Evolutionary conservation across 306 rosid genomes (phyloP), one percentile per base, ranked within the genome.

Genomic region (Glycine soja): DNA sequence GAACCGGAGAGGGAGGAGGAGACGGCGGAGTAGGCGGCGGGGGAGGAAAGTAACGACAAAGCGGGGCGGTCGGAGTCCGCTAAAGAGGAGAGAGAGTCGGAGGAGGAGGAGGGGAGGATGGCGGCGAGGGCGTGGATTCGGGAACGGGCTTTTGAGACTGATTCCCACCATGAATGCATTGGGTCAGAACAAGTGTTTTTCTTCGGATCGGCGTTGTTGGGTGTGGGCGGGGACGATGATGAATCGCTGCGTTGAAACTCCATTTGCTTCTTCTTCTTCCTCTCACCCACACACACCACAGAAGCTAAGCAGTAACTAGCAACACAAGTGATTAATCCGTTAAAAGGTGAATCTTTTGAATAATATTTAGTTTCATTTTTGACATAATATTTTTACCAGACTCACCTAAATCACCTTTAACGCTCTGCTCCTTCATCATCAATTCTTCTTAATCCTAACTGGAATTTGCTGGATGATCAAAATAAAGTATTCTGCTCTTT

Each of bases 51-150:
- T 52, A 95, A 98, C 5, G 99, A 95, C 67, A 95, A 93, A 2
- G 98, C 98, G 0, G 98, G 99, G 59, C 97, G 99, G 81, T 93
- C 99, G 36, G 99, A 95, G 66, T 95, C 99, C 47, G 97, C 97
- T 68, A 95, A 92, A 67, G 97, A 81, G 72, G 88, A 63, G 70
- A 94, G 89, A 10, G 91, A 72, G 8, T 82, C 66, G 18, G 86
- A 69, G 40, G 70, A 51, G 30, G 88, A 86, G 6, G 74, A 0
- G 0, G 88, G 82, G 5, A 95, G 92, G 48, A 95, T 79, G 50
- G 91, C 24, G 53, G 94, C 86, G 67, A 95, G 94, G 57, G 97
- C 86, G 71, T 93, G 92, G 88, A 95, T 95, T 19, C 97, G 97
- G 6, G 92, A 89, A 3, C 99, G 99, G 2, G 94, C 99, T 54